Evolutionary conservation across 345 rosid species (phyloP), one percentile per base, ranked within the genome.

Genomic region (Isatis tinctoria): DNA sequence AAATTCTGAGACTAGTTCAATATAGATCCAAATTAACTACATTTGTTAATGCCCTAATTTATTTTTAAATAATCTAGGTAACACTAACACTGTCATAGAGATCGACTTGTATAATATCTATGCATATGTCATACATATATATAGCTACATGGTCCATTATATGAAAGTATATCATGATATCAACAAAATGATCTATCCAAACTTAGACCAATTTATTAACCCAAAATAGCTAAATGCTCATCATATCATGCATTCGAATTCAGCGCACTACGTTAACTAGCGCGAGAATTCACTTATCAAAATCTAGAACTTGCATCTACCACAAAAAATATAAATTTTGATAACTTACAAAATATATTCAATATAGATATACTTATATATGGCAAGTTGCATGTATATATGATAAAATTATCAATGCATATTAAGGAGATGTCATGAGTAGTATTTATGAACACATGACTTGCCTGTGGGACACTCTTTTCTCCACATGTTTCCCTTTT

Each of bases 381-480:
- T 36, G 59, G 14, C 78, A 74, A 74, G 78, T 74, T 74, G 78
- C 41, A 65, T 73, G 37, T 57, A 33, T 52, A 41, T 53, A 44
- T 73, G 18, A 64, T 64, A 54, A 22, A 54, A 44, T 10, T 35
- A 49, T 66, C 8, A 3, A 24, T 41, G 14, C 22, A 75, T 60
- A 60, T 22, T 32, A 40, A 60, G 63, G 13, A 60, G 44, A 41
- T 75, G 62, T 67, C 68, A 67, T 67, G 60, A 67, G 56, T 68
- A 60, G 3, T 59, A 70, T 56, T 76, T 45, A 70, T 44, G 27
- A 54, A 70, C 75, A 76, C 75, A 70, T 76, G 80, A 69, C 75
- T 56, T 76, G 76, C 72, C 72, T 70, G 80, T 77, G 76, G 80
- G 80, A 56, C 76, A 70, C 61, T 56, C 61, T 76, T 69, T 63